Evolutionary conservation across 768 basidiomycete genomes (phyloP), one percentile per base, ranked within the genome.

Genomic region (Suillus plorans): DNA sequence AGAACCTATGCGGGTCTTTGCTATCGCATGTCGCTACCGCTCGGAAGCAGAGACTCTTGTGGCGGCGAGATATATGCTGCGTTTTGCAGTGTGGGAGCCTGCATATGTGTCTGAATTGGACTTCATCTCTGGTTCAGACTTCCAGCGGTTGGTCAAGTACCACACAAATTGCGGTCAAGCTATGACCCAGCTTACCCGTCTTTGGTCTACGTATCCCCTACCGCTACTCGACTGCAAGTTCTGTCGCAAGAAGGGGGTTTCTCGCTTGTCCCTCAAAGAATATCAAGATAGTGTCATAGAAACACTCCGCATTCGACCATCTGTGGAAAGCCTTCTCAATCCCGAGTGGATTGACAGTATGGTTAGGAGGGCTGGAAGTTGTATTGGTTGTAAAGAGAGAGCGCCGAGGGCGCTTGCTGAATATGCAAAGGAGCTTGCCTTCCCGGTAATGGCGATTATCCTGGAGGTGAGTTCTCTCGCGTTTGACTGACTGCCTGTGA

Each of bases 1-100:
- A 58, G 79, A 80, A 34, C 70, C 79, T 41, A 69, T 80, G 69
- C 73, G 76, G 36, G 77, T 78, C 34, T 79, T 79, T 44, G 77
- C 74, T 45, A 75, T 78, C 57, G 78, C 77, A 49, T 77, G 78
- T 65, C 75, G 73, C 2, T 80, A 80, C 64, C 68, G 75, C 28
- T 72, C 79, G 31, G 72, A 75, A 60, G 57, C 39, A 39, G 76
- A 80, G 68, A 78, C 77, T 9, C 72, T 72, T 45, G 39, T 74
- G n/a, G 81, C 81, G 16, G 78, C 80, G 22, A 73, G 68, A 37
- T 72, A 71, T 59, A 79, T 81, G 67, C 69, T 81, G 50, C 71
- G 74, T 63, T 71, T 74, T 47, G 76, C 80, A 18, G 62, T 79
- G 18, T 74, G 71, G 68, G 74, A 78, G 58, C 71, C 74, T 31